These are phyloP conservation scores for Solanum piurae DNA, from an alignment of 257 asterid species.

Conservation along the genomic window DNA sequence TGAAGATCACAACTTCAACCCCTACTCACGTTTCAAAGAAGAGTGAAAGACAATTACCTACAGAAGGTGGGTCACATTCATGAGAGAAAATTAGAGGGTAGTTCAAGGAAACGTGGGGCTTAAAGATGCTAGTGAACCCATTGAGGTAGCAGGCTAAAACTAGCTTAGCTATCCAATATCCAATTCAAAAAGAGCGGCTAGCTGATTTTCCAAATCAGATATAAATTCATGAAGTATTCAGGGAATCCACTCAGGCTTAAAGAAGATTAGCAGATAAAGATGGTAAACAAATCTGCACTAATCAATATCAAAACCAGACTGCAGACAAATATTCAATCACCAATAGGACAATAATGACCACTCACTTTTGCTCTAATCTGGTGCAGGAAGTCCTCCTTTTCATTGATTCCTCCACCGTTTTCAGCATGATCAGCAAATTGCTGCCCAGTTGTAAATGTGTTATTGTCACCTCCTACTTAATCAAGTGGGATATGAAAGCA, in stretches of 20 bases:
- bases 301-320: neutral
- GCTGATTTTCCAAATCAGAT: neutral
- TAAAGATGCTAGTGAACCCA: neutral
- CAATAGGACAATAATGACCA: neutral
- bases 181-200: neutral
- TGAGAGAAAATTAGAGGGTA: neutral
- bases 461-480: neutral
- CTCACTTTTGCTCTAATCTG: conserved; percentile 92
- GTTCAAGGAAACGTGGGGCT: neutral
- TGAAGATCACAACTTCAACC: neutral
- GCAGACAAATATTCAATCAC: neutral
- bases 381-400: conserved; percentile 73
- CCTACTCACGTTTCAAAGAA: neutral
- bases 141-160: neutral
- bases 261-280: neutral
- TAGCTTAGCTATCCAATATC: neutral
- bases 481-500: neutral
- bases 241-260: neutral
- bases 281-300: neutral
- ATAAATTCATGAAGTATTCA: neutral
- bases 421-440: conserved; percentile 22
- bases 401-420: conserved; percentile 29
- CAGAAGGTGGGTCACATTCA: neutral
- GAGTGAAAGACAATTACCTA: neutral
- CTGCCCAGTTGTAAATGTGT: conserved; percentile 16